Base-by-base conservation (phyloP, 2,329 filamentous ascomycete species). In the Leptographium flavum region DNA sequence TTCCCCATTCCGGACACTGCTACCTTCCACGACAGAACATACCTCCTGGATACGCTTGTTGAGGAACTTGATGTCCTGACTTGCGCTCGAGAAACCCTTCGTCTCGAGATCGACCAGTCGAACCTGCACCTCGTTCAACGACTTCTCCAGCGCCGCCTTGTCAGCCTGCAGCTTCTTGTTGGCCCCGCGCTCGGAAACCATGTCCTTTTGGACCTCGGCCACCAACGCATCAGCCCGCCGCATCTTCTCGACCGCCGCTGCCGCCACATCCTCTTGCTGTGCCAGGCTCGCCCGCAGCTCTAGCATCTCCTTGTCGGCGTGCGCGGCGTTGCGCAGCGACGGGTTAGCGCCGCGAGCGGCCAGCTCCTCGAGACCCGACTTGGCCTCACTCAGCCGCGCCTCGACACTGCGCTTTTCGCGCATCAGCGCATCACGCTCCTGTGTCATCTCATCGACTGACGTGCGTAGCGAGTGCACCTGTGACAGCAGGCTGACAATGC, bases 181-280 rank as follows among this genome's bases (percentile, higher is more conserved):
- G 30, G 75, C 74, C 58, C 96, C 92, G 10, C 90, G 79, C 65
- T 95, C 90, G 8, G 76, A 76, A 17, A 81, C 78, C 50, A 95
- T 86, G 56, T 98, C 92, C 61, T 92, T 94, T 58, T 96, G 90
- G 51, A 94, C 81, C 63, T 98, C 92, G 9, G 81, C 77, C 1
- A 81, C 81, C 28, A 96, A 68, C 5, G 87, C 84, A 58, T 98
- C 90, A 2, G 92, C 86, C 22, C 90, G 81, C 45, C 90, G 79
- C 92, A 98, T 98, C 70, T 96, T 96, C 56, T 92, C 90, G 35
- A 96, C 82, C 0, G 90, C 90, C 4, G 92, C 90, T 1, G 83
- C 77, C 11, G 87, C 85, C 47, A 96, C 81, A 58, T 98, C 90
- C 63, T 96, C 86, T 57, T 95, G 87, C 57, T 94, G 87, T 4